Conservation (phyloP, 306 rosid genomes). For the Luffa acutangula region DNA sequence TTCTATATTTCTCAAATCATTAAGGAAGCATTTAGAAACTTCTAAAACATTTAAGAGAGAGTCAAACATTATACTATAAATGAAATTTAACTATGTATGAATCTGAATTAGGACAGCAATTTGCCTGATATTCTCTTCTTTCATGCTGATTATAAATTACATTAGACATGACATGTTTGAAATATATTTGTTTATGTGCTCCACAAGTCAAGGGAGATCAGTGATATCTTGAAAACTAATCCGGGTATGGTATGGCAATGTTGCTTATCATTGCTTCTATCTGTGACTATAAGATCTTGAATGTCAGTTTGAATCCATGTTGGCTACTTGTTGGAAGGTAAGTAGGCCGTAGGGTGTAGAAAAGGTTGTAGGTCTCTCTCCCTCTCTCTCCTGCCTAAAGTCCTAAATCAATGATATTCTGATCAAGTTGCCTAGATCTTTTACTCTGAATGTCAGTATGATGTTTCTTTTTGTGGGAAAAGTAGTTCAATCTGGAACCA, state of each 20-base stretch:
- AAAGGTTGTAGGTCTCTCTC: not conserved
- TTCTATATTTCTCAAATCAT: not conserved
- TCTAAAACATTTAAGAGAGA: not conserved
- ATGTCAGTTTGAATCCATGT: not conserved
- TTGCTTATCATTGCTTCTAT: not conserved
- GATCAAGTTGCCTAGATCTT: not conserved
- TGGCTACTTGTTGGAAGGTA: not conserved
- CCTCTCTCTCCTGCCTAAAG: not conserved
- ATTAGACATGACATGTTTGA: not conserved
- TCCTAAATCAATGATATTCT: not conserved
- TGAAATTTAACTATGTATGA: not conserved
- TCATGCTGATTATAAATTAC: not conserved
- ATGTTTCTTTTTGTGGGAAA: not conserved
- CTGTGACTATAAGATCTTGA: not conserved
- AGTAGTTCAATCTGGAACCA: not conserved
- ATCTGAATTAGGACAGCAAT: not conserved
- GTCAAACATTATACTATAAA: not conserved
- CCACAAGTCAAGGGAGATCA: not conserved
- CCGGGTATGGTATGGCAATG: not conserved
- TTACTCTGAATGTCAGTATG: not conserved
- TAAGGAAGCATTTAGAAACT: not conserved
- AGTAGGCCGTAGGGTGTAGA: not conserved
- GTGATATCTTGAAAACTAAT: not conserved
- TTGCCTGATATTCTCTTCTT: not conserved
- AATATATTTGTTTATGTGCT: not conserved